These are phyloP conservation scores for Chlorella vulgaris DNA, from an alignment of 139 green algal genomes.

Conservation along the genomic window DNA sequence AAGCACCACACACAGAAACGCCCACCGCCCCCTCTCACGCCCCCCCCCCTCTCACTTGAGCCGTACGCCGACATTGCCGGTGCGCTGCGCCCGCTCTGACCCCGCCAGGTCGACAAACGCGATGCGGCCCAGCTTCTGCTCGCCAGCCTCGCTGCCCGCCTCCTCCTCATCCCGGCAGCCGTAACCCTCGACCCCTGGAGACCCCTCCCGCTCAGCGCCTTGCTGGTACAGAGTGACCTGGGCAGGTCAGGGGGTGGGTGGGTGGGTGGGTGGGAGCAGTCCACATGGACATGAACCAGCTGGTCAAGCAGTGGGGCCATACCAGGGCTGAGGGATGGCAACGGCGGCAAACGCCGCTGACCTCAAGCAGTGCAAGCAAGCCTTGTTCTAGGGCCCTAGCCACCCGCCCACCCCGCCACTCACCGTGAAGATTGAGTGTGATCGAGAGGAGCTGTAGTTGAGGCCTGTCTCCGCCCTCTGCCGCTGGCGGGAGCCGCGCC, in stretches of 20 bases:
- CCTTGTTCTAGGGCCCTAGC: background rate
- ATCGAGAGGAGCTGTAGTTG: slow-evolving; percentile 75
- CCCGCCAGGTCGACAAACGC: slow-evolving; percentile 85
- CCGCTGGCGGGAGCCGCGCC: slow-evolving; percentile 46
- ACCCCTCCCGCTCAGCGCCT: background rate
- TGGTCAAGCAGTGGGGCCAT: too few species aligned
- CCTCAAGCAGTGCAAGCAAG: too few species aligned
- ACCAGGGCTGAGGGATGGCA: too few species aligned
- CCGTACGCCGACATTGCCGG: slow-evolving; percentile 67
- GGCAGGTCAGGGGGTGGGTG: background rate
- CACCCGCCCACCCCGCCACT: background rate
- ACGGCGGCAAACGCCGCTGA: too few species aligned
- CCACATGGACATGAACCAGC: too few species aligned
- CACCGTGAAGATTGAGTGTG: slow-evolving; percentile 81
- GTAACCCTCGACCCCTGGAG: background rate
- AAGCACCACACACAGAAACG: too few species aligned
- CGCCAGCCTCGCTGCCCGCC: background rate
- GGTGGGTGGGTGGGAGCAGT: too few species aligned
- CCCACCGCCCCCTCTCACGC: background rate
- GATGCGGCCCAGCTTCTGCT: slow-evolving; percentile 44
- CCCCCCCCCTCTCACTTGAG: slow-evolving; percentile 58
- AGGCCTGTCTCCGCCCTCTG: slow-evolving; percentile 66
- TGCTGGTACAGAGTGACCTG: slow-evolving; percentile 38
- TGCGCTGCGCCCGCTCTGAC: slow-evolving; percentile 69
- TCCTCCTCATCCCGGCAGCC: slow-evolving; percentile 3